Percentiles rank a stretch among this genome's conserved stretches.
Evolutionary conservation across 1,284 basidiomycete species (phyloP).

Genomic region (Tylopilus sp.): DNA sequence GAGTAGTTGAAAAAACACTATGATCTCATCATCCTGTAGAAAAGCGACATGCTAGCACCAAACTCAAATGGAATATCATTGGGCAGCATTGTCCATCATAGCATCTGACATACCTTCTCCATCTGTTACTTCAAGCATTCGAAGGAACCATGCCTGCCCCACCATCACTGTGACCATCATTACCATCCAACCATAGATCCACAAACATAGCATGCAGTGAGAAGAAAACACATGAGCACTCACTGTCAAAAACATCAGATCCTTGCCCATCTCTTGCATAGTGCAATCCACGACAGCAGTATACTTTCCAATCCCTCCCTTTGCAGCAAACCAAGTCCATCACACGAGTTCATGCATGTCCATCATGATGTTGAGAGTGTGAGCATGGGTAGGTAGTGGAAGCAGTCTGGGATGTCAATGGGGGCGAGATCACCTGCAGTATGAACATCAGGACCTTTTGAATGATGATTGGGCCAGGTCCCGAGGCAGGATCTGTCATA

Average conservation of each 20-base stretch:
- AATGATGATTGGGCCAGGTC: no score
- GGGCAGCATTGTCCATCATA: no score
- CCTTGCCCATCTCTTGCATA: conserved; percentile 75
- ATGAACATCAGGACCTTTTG: no score
- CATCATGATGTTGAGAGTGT: conserved; percentile 56
- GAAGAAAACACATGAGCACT: conserved; percentile 22
- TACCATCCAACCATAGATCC: no score
- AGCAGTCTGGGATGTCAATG: no score
- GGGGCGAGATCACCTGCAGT: no score
- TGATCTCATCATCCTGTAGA: conserved; percentile 80
- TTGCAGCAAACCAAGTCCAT: conserved; percentile 84
- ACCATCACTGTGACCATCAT: no score
- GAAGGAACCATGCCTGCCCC: no score
- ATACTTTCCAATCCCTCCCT: conserved; percentile 85
- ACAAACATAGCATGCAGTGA: no score
- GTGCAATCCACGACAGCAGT: conserved; percentile 81
- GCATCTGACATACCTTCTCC: no score
- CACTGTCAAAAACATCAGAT: conserved; percentile 91
- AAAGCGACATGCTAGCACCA: conserved; percentile 21
- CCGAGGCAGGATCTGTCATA: neutral
- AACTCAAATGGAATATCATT: neutral
- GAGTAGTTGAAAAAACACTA: conserved; percentile 80
- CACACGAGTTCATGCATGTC: conserved; percentile 78
- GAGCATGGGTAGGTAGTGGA: neutral
- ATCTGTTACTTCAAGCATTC: no score